Evolutionary conservation across 305 asterid genomes (phyloP), one percentile per base, ranked within the genome.

Genomic region (Nicotiana rustica): DNA sequence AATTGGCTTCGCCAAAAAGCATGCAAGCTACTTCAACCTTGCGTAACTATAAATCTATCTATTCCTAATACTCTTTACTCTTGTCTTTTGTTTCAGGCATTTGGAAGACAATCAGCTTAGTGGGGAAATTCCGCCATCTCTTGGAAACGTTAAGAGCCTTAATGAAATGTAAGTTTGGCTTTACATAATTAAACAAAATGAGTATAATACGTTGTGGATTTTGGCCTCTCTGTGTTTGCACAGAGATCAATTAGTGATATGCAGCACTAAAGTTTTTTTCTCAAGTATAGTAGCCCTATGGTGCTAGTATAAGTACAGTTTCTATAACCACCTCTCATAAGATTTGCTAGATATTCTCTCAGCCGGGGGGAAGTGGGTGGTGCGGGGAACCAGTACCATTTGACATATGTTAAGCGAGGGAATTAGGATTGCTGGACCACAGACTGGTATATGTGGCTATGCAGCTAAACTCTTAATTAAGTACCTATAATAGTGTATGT

Each of bases 21-120:
- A 62, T 1, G 33, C 68, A 5, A 29, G 70, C 70, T 65, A 12
- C 70, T 29, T 65, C 41, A 25, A 65, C 18, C 18, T 49, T 59
- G 25, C 64, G 25, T 59, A 59, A 59, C 13, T 25, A 0, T 25
- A 73, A 71, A 19, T 49, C 9, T 25, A 14, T 19, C 38, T 35
- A 47, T 80, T 80, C 14, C 70, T 77, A 59, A 82, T 68, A 35
- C 62, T 18, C 44, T 21, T 35, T 68, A 35, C 57, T 15, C 55
- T 21, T 35, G 35, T 68, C 64, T 83, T 83, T 68, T 61, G 62
- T 78, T 70, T 80, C 93, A 96, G 99, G 91, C 96, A 94, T 91
- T 88, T 96, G 88, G 92, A 92, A 85, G 89, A 92, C 90, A 96
- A 96, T 83, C 86, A 77, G 65, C 87, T 96, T 14, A 66, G 89